A percentile compares a stretch with the other conserved stretches of the same genome.
These are phyloP conservation scores for Cochliopodium minus DNA, from an alignment of 208 protist genomes.

Conservation along the genomic window DNA sequence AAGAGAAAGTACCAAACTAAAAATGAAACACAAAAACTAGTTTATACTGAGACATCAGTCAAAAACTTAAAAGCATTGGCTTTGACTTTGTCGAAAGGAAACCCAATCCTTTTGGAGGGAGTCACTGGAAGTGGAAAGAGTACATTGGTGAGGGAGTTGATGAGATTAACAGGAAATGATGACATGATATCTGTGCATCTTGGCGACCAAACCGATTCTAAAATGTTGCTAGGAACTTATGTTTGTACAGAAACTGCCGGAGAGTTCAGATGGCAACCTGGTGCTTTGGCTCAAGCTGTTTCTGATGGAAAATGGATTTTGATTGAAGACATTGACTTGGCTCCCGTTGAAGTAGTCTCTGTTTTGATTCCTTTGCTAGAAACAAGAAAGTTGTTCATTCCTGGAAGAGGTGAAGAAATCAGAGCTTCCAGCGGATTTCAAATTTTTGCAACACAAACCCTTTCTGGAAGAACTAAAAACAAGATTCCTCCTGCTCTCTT, in stretches of 20 bases:
- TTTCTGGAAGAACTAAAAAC: not conserved
- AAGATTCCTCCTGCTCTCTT: not conserved
- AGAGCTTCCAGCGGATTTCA: constrained; percentile 44
- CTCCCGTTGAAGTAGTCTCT: constrained; percentile 88
- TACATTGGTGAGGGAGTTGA: constrained; percentile 49
- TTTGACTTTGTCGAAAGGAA: not conserved
- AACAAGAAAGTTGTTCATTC: constrained; percentile 71
- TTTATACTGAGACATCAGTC: not conserved
- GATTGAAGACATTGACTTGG: constrained; percentile 95
- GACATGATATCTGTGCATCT: constrained; percentile 52
- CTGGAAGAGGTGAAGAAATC: constrained; percentile 75
- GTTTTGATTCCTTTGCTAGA: constrained; percentile 89
- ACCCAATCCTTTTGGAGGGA: constrained; percentile 39
- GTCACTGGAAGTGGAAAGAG: constrained; percentile 71
- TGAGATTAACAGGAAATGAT: constrained; percentile 28
- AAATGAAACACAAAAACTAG: constrained; percentile 6
- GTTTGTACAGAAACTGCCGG: constrained; percentile 88
- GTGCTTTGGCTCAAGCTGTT: constrained; percentile 81
- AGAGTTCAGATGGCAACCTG: constrained; percentile 90
- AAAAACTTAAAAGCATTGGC: not conserved
- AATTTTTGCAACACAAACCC: constrained; percentile 45
- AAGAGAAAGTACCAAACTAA: constrained; percentile 16
- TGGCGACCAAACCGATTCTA: constrained; percentile 92
- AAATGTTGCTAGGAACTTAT: constrained; percentile 94
- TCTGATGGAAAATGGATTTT: constrained; percentile 86